Base-by-base conservation (phyloP, 768 basidiomycete genomes). In the Pisolithus orientalis region DNA sequence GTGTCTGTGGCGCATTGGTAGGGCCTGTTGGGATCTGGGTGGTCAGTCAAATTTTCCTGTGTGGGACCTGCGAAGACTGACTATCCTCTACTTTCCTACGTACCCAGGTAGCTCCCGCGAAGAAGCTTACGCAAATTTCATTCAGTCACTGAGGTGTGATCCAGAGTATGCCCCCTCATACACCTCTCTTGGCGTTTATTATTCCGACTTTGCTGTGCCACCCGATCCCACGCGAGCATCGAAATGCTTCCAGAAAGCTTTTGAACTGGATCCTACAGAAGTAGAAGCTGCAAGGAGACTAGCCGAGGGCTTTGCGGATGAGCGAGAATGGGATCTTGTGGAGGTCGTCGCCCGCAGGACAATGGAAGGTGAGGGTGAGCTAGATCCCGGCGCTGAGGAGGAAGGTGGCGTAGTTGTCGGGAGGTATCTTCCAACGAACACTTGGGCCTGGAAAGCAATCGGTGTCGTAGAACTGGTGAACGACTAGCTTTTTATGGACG, bases 381-480 rank as follows among this genome's bases (percentile, higher is more conserved):
- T 84, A 25, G 78, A 81, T 56, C 82, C 79, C 24, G 84, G 76
- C 11, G 70, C 79, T 46, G 75, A 70, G 57, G 69, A 59, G 49
- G 71, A 74, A 7, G 76, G 77, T 45, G 64, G 64, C 10, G 64
- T 63, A 3, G 66, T 69, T n/a, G 64, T 71, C 5, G 64, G 67
- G 2, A 73, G 80, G 58, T 84, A 84, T 64, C 73, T 82, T 40
- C 86, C 90, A 0, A 83, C 82, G 37, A 94, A 95, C 60, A 80
- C 86, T 7, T 99, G 96, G 96, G 96, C 96, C 3, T 99, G 95
- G 94, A 97, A 96, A 69, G 94, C 94, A 21, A 70, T 92, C 34
- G 96, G 93, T 1, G 82, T 91, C 0, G 94, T 94, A 2, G 93
- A 94, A 65, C 71, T 94, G 70, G 95, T 94, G 61, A 67, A 86